Percentiles rank a stretch among this genome's conserved stretches.
Evolutionary conservation across 2,329 filamentous ascomycete genomes (phyloP).

Genomic region (Xylaria sp.): DNA sequence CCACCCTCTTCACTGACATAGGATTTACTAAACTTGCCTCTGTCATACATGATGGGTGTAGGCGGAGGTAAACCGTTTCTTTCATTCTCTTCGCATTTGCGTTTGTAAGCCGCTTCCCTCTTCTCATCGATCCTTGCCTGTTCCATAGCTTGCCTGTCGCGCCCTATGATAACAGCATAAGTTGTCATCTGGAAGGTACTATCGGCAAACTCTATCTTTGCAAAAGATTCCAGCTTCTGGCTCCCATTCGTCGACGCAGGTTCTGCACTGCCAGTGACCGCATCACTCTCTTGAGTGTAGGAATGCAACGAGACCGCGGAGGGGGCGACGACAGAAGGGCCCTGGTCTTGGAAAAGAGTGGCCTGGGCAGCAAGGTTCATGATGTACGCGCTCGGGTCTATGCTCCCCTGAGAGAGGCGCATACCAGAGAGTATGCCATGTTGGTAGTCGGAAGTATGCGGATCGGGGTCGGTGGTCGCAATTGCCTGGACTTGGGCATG

Average conservation of each 20-base stretch:
- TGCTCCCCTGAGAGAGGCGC: conserved; percentile 45
- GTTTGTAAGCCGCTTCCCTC: conserved; percentile 58
- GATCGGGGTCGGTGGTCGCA: conserved; percentile 50
- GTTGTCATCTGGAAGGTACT: conserved; percentile 84
- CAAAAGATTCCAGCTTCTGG: conserved; percentile 66
- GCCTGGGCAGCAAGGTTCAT: conserved; percentile 47
- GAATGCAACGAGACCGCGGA: conserved; percentile 51
- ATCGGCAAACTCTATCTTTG: conserved; percentile 76
- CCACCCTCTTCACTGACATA: conserved; percentile 77
- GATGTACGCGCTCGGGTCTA: conserved; percentile 49
- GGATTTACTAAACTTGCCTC: conserved; percentile 69
- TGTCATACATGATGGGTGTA: conserved; percentile 61
- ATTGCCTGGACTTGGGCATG: conserved; percentile 47
- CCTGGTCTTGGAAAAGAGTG: conserved; percentile 43
- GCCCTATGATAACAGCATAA: conserved; percentile 76
- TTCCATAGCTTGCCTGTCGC: conserved; percentile 71
- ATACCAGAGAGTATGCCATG: conserved; percentile 41
- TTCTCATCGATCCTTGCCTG: conserved; percentile 65
- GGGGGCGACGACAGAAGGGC: conserved; percentile 48
- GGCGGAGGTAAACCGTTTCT: conserved; percentile 62
- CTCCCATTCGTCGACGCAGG: conserved; percentile 51
- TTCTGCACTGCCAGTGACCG: conserved; percentile 48
- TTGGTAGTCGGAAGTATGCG: conserved; percentile 41
- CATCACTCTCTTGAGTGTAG: conserved; percentile 49
- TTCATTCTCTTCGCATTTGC: conserved; percentile 59